phyloP scores from a whole-genome alignment of 306 rosid genomes.

The Medicago ruthenica region DNA sequence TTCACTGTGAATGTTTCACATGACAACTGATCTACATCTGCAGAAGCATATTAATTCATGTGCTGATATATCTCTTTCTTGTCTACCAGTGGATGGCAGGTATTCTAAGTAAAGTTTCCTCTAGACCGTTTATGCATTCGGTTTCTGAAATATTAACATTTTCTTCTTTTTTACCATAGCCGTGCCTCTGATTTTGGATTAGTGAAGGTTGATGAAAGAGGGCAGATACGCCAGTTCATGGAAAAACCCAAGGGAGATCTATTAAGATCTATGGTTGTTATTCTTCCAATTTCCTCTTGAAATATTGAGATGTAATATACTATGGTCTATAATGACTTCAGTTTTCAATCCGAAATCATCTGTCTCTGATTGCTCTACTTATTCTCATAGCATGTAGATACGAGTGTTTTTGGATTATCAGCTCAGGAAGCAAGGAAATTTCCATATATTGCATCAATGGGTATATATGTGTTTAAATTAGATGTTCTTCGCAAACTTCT shows the following conservation, averaged over 20 bases:
- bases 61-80: conserved; percentile 58
- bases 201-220: conserved; percentile 60
- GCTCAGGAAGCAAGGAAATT: conserved; percentile 51
- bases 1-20: conserved; percentile 26
- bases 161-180: conserved; percentile 35
- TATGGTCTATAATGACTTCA: background rate
- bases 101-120: conserved; percentile 39
- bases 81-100: conserved; percentile 63
- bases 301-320: conserved; percentile 17
- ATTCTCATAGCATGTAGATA: conserved; percentile 56
- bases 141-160: conserved; percentile 10
- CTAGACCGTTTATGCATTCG: background rate
- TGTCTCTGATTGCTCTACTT: conserved; percentile 41
- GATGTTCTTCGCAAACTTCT: conserved; percentile 58
- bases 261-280: conserved; percentile 61
- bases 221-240: conserved; percentile 49
- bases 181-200: conserved; percentile 63
- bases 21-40: conserved; percentile 36
- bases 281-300: conserved; percentile 38
- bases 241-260: conserved; percentile 61
- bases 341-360: conserved; percentile 33
- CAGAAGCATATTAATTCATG: conserved; percentile 57
- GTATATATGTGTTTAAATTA: conserved; percentile 57
- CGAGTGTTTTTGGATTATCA: conserved; percentile 55
- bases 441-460: conserved; percentile 65